phyloP scores from a whole-genome alignment of 371 early-diverging fungal species.

The Syncephalastrum sp. region DNA sequence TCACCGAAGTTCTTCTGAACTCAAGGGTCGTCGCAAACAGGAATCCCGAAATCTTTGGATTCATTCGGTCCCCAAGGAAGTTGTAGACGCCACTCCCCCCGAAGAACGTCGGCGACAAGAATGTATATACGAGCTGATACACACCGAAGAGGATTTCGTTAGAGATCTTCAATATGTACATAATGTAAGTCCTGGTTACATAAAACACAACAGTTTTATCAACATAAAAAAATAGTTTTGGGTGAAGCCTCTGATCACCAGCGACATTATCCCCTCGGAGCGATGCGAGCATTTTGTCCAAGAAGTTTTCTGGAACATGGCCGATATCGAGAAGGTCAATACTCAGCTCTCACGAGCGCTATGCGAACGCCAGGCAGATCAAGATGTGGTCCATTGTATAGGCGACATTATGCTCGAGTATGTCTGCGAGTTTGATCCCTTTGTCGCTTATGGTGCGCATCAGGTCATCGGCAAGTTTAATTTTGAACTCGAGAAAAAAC shows the following conservation, averaged over 20 bases:
- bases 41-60: slow-evolving; percentile 22
- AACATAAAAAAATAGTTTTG: slow-evolving; percentile 47
- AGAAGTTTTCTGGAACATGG: slow-evolving; percentile 83
- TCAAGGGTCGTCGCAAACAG: slow-evolving; percentile 1
- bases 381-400: slow-evolving; percentile 68
- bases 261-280: slow-evolving; percentile 66
- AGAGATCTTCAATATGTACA: slow-evolving; percentile 55
- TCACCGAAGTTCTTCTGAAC: not conserved
- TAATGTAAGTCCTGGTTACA: slow-evolving; percentile 17
- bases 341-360: slow-evolving; percentile 66
- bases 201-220: not conserved
- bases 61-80: slow-evolving; percentile 22
- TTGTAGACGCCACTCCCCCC: slow-evolving; percentile 18
- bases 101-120: slow-evolving; percentile 86
- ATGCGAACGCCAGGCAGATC: slow-evolving; percentile 70
- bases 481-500: slow-evolving; percentile 75
- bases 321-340: slow-evolving; percentile 75
- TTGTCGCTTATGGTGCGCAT: slow-evolving; percentile 87
- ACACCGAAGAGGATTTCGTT: slow-evolving; percentile 86
- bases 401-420: slow-evolving; percentile 83
- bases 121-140: slow-evolving; percentile 85
- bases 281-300: slow-evolving; percentile 72
- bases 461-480: slow-evolving; percentile 81
- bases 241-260: slow-evolving; percentile 70
- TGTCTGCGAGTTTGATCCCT: slow-evolving; percentile 73